Evolutionary conservation across 2,329 filamentous ascomycete genomes (phyloP).

Genomic region (Incumbomyces lentus): DNA sequence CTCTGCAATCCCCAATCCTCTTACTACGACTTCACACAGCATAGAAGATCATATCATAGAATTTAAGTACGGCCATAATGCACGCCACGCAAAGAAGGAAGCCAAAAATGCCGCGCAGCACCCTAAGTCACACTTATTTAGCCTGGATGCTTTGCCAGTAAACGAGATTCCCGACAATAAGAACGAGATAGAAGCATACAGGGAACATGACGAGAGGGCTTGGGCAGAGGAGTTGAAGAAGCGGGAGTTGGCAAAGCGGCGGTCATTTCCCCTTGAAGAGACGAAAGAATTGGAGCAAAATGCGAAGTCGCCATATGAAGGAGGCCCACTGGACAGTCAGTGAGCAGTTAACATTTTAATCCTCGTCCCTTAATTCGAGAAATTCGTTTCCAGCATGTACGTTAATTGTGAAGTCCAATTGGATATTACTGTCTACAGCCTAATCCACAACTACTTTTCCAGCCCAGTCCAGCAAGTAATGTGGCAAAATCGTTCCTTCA

Average conservation of each 20-base stretch:
- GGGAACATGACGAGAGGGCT: conserved; percentile 1
- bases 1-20: background rate
- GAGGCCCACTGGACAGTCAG: too few species aligned
- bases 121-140: background rate
- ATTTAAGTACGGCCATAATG: background rate
- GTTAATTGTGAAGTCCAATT: too few species aligned
- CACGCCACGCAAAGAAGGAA: background rate
- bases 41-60: background rate
- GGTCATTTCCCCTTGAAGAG: background rate
- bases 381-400: too few species aligned
- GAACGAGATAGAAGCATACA: background rate
- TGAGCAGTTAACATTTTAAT: too few species aligned
- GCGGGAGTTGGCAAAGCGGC: background rate
- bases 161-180: background rate
- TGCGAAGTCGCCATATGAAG: too few species aligned
- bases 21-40: background rate
- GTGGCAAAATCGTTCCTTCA: too few species aligned
- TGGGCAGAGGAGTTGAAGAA: conserved; percentile 2
- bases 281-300: too few species aligned
- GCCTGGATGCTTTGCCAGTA: background rate
- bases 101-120: background rate
- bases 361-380: too few species aligned
- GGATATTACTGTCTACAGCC: too few species aligned
- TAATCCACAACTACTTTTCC: too few species aligned
- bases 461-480: too few species aligned